Conservation (phyloP, 2,329 filamentous ascomycete genomes). For the Xylariaceae sp. region DNA sequence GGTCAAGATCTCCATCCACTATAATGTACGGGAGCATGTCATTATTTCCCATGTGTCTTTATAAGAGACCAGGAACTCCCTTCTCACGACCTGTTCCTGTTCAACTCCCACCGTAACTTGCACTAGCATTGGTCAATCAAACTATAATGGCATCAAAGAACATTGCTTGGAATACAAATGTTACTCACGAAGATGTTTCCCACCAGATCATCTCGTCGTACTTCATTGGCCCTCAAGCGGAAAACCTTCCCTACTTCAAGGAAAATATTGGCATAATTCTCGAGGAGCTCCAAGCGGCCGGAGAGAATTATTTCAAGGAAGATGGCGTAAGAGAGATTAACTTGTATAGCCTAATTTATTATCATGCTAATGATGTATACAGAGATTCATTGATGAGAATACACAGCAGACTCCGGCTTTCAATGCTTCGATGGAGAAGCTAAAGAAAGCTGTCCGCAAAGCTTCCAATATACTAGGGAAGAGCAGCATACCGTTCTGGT, state of each 20-base stretch:
- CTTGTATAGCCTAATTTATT: too few species aligned
- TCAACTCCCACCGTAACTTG: too few species aligned
- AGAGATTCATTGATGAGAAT: constrained; percentile 42
- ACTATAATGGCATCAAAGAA: constrained; percentile 9
- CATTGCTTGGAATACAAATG: constrained; percentile 10
- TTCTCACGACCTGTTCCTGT: too few species aligned
- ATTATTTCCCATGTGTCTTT: too few species aligned
- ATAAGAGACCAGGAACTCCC: too few species aligned
- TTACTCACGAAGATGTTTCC: constrained; percentile 26
- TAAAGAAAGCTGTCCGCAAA: constrained; percentile 40
- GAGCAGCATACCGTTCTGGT: constrained; percentile 50
- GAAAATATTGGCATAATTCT: constrained; percentile 45
- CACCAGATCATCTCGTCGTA: constrained; percentile 42
- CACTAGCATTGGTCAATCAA: too few species aligned
- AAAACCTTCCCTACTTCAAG: constrained; percentile 45
- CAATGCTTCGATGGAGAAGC: constrained; percentile 36
- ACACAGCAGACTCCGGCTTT: constrained; percentile 42
- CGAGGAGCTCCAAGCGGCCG: constrained; percentile 39
- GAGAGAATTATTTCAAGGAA: constrained; percentile 40
- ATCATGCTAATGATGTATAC: background rate
- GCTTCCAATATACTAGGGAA: constrained; percentile 44
- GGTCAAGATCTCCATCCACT: too few species aligned
- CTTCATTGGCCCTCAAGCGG: constrained; percentile 47
- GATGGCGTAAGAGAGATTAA: constrained; percentile 37
- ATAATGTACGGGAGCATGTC: too few species aligned